Evolutionary conservation across 352 stramenopile genomes (phyloP).

Genomic region (Pythium dissimile): DNA sequence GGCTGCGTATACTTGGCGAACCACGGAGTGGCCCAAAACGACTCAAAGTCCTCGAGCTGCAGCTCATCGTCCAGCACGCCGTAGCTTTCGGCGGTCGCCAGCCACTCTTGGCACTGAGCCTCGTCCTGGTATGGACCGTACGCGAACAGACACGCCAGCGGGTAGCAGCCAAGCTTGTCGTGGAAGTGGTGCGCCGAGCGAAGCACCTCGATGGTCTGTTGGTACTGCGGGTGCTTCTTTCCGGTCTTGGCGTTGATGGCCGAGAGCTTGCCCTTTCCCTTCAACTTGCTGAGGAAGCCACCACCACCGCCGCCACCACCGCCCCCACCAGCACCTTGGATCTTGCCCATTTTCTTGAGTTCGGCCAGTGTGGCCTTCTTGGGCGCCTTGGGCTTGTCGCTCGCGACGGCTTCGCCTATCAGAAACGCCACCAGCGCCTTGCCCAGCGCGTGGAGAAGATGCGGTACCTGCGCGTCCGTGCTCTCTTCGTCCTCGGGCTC

Average conservation of each 20-base stretch:
- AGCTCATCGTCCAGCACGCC: conserved; percentile 74
- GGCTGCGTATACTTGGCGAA: conserved; percentile 54
- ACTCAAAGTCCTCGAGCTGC: conserved; percentile 48
- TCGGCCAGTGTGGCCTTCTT: conserved; percentile 25
- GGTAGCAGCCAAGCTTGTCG: conserved; percentile 79
- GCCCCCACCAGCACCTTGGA: conserved; percentile 14
- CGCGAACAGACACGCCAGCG: conserved; percentile 66
- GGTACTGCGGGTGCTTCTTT: conserved; percentile 30
- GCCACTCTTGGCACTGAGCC: conserved; percentile 66
- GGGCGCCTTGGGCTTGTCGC: conserved; percentile 4
- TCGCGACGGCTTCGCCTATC: conserved; percentile 9
- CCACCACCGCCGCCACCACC: conserved; percentile 5
- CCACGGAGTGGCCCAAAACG: conserved; percentile 52
- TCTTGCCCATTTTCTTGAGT: conserved; percentile 28
- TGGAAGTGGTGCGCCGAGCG: conserved; percentile 75
- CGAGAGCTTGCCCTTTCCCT: conserved; percentile 21
- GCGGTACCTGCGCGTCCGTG: conserved; percentile 56
- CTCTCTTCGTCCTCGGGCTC: conserved; percentile 55
- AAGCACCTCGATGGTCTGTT: conserved; percentile 59
- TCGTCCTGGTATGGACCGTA: conserved; percentile 51
- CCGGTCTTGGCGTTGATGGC: conserved; percentile 18
- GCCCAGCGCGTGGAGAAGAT: conserved; percentile 62
- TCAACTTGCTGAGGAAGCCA: conserved; percentile 18
- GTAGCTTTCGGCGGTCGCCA: conserved; percentile 80
- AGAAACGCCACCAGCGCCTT: conserved; percentile 54